These are phyloP conservation scores for Cordyceps cicadae DNA, from an alignment of 2,329 filamentous ascomycete genomes.

Conservation along the genomic window DNA sequence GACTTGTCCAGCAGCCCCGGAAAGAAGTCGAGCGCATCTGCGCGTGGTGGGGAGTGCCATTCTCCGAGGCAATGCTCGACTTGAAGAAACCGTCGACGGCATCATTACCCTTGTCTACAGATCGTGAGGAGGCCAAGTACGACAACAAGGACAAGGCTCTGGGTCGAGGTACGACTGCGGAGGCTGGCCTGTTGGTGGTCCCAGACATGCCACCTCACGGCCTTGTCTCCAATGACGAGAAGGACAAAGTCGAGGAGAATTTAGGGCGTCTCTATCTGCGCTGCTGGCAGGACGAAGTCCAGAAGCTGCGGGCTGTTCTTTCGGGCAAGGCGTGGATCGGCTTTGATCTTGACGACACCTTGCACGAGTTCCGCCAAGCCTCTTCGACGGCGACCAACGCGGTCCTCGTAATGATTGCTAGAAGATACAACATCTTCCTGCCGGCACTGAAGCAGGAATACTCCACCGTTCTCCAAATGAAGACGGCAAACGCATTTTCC, in stretches of 20 bases:
- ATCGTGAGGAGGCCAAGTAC: not conserved
- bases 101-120: not conserved
- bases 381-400: constrained; percentile 26
- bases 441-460: not conserved
- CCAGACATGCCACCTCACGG: not conserved
- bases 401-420: constrained; percentile 19
- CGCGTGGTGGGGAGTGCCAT: not conserved
- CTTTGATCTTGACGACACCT: constrained; percentile 41
- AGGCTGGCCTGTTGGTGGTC: not conserved
- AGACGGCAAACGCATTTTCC: constrained; percentile 32
- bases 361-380: constrained; percentile 37
- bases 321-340: constrained; percentile 29
- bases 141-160: not conserved
- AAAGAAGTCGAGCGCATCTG: not conserved
- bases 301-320: constrained; percentile 11
- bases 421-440: not conserved
- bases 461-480: constrained; percentile 4
- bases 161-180: not conserved
- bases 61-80: not conserved
- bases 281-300: not conserved
- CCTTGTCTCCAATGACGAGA: not conserved
- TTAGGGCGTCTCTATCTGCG: not conserved
- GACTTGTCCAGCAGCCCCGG: not conserved
- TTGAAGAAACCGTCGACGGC: not conserved
- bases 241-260: not conserved